phyloP scores from a whole-genome alignment of 352 stramenopile species.

The Pelagophyceae sp. region DNA sequence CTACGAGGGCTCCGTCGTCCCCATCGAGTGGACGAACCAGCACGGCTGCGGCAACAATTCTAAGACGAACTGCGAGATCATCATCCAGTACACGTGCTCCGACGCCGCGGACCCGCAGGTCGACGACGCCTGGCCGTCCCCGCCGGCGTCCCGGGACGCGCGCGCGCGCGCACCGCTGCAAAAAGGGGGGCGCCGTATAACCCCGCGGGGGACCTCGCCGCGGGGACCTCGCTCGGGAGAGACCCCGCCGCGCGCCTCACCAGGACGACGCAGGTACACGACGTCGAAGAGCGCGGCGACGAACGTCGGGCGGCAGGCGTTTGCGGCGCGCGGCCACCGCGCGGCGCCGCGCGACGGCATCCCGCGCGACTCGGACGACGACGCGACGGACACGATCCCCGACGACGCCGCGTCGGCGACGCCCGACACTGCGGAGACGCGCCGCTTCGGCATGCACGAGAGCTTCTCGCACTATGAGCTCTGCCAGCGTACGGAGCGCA shows the following conservation, averaged over 20 bases:
- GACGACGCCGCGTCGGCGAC: constrained; percentile 25
- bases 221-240: too few species aligned
- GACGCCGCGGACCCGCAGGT: constrained; percentile 34
- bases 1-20: constrained; percentile 35
- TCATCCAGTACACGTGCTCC: constrained; percentile 44
- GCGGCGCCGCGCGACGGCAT: constrained; percentile 37
- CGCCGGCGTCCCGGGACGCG: too few species aligned
- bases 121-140: constrained; percentile 36
- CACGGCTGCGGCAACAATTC: constrained; percentile 41
- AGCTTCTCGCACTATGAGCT: constrained; percentile 35
- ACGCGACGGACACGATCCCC: constrained; percentile 32
- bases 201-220: too few species aligned
- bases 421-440: constrained; percentile 25
- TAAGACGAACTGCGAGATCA: constrained; percentile 40
- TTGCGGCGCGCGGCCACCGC: constrained; percentile 29
- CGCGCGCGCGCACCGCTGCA: too few species aligned
- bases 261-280: too few species aligned
- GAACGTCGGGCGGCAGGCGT: constrained; percentile 32
- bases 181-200: background rate
- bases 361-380: constrained; percentile 32
- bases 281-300: constrained; percentile 15
- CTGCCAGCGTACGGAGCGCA: constrained; percentile 36
- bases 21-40: constrained; percentile 45
- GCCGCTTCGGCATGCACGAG: constrained; percentile 41
- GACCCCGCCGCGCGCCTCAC: too few species aligned